Evolutionary conservation across 1,284 basidiomycete species (phyloP), one percentile per base, ranked within the genome.

Genomic region (Mycosarcoma mackinlayi): DNA sequence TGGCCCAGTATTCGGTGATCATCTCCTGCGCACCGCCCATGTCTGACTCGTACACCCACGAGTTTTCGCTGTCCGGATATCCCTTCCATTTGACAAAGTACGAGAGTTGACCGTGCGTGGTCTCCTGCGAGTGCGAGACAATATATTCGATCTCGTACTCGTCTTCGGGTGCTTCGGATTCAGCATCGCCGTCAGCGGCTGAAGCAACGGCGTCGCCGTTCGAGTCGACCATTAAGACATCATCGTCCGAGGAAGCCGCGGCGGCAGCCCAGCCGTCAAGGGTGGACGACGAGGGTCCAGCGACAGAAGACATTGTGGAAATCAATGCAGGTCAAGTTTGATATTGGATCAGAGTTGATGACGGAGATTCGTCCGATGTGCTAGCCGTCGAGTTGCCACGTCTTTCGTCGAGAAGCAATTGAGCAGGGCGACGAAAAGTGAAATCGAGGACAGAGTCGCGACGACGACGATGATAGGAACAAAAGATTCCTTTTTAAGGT

Each of bases 41-140:
- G 25, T 77, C 75, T 13, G 23, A 30, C n/a, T 73, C 73, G 30
- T 56, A 55, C 18, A 76, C 76, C 76, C 76, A 77, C 11, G 55
- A 50, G 47, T 77, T 74, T 28, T 77, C 66, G 16, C 42, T 41
- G 4, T 59, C 38, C 9, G 57, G 54, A 38, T 77, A 78, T 10
- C 75, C 76, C 34, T 75, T 71, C 76, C 76, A 78, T 28, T 71
- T 70, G 23, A 77, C 75, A 40, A 58, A 67, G 51, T 76, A 78
- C n/a, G 75, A 76, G 27, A 75, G 38, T 39, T 78, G 55, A 10
- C 51, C 59, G 27, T 61, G 42, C 35, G 44, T 35, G 27, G 45
- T 59, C 14, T 46, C 41, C 13, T 53, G 33, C 8, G 62, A 59
- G 33, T 76, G 74, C 10, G 40, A 42, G 14, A 76, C 59, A 38